These are phyloP conservation scores for Pseudogymnoascus sp. DNA, from an alignment of 2,329 filamentous ascomycete genomes.

Conservation along the genomic window DNA sequence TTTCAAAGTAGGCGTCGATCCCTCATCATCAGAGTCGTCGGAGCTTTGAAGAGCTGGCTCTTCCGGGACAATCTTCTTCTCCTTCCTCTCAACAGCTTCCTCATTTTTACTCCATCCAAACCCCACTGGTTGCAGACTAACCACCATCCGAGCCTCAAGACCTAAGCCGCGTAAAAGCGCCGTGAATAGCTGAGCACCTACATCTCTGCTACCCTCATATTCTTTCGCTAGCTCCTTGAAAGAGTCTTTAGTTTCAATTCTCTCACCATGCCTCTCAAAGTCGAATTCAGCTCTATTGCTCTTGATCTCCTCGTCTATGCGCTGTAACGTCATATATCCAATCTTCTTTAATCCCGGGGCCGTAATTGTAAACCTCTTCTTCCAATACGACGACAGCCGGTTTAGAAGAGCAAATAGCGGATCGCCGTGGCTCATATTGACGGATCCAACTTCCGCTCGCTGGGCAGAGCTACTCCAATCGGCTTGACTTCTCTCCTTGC, in stretches of 20 bases:
- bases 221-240: slow-evolving; percentile 62
- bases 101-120: slow-evolving; percentile 89
- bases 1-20: background rate
- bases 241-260: slow-evolving; percentile 56
- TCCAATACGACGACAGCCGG: slow-evolving; percentile 79
- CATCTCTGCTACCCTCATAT: slow-evolving; percentile 76
- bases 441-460: slow-evolving; percentile 59
- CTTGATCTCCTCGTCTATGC: slow-evolving; percentile 65
- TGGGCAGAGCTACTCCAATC: slow-evolving; percentile 70
- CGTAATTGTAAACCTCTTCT: slow-evolving; percentile 69
- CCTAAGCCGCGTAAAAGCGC: slow-evolving; percentile 74
- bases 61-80: slow-evolving; percentile 23
- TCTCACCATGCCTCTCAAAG: slow-evolving; percentile 65
- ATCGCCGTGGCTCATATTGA: slow-evolving; percentile 77
- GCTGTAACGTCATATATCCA: slow-evolving; percentile 76
- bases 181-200: slow-evolving; percentile 84
- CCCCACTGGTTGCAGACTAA: slow-evolving; percentile 76
- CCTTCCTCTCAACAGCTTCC: slow-evolving; percentile 50
- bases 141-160: slow-evolving; percentile 75
- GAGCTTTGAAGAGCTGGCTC: slow-evolving; percentile 33
- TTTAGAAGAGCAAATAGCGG: slow-evolving; percentile 72
- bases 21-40: slow-evolving; percentile 21
- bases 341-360: slow-evolving; percentile 78
- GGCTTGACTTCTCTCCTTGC: slow-evolving; percentile 37
- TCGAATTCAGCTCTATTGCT: slow-evolving; percentile 57